Base-by-base conservation (phyloP, 1,139 yeast genomes). In the Lodderomyces beijingensis region DNA sequence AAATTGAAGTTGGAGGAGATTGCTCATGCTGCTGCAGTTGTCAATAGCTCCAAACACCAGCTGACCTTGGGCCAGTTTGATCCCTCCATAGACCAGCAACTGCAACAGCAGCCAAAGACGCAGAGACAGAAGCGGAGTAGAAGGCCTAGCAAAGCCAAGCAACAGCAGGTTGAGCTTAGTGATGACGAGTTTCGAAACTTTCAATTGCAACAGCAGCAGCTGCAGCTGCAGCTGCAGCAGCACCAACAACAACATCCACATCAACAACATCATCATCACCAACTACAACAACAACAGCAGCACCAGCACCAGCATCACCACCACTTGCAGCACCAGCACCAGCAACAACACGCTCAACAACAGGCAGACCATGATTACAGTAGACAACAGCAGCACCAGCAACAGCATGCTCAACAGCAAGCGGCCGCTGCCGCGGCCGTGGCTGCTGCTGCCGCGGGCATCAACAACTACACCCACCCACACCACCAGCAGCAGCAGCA, bases 1-100 rank as follows among this genome's bases (percentile, higher is more conserved):
- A 43, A 59, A 35, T 52, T 54, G 22, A 62, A 60, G 45, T 48
- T 61, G 34, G 68, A 61, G 40, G 57, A 57, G 35, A 54, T 57
- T 30, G 62, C 60, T 22, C 52, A 53, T 36, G 59, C 58, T 16
- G 35, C 31, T 10, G 26, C 16, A 10, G 16, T 28, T 10, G 15
- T 23, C n/a, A 19, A 27, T 16, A 15, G 16, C 7, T 4, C 29
- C 17, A 27, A 27, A 11, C 30, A 27, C 12, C 4, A 18, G 14
- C n/a, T n/a, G n/a, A n/a, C n/a, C n/a, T n/a, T n/a, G n/a, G n/a
- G n/a, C n/a, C n/a, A n/a, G n/a, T n/a, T n/a, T n/a, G n/a, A n/a
- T n/a, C n/a, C n/a, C n/a, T n/a, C n/a, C n/a, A n/a, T n/a, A n/a
- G n/a, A n/a, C n/a, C n/a, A n/a, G n/a, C n/a, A 19, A 19, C 21